These are phyloP conservation scores for Heritiera littoralis DNA, from an alignment of 345 rosid genomes.

Conservation along the genomic window DNA sequence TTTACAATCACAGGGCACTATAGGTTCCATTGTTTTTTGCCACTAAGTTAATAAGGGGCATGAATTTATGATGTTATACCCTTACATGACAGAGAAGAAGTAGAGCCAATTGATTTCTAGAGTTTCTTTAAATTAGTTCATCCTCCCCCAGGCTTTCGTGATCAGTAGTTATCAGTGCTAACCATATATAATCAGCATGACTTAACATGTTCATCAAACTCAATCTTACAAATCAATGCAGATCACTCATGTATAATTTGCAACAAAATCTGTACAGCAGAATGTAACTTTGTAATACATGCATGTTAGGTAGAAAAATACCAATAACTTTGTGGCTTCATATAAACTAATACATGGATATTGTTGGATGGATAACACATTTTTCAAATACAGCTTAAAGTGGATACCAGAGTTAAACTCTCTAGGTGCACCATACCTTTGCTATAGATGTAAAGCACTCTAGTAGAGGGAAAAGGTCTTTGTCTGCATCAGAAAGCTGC, in stretches of 20 bases:
- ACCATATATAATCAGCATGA: background rate
- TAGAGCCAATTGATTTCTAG: background rate
- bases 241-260: background rate
- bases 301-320: background rate
- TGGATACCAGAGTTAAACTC: background rate
- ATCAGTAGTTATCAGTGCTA: background rate
- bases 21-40: background rate
- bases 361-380: background rate
- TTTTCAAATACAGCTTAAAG: background rate
- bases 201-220: background rate
- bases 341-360: background rate
- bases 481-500: constrained; percentile 88
- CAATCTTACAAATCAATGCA: background rate
- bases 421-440: constrained; percentile 46
- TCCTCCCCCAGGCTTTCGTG: background rate
- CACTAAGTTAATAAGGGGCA: background rate
- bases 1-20: background rate
- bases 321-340: background rate
- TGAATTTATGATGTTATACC: background rate
- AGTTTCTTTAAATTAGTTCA: background rate
- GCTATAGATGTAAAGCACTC: constrained; percentile 97
- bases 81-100: background rate
- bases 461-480: constrained; percentile 85
- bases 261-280: background rate
- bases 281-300: background rate